Conservation (phyloP, 768 basidiomycete species). For the Suillus variegatus region DNA sequence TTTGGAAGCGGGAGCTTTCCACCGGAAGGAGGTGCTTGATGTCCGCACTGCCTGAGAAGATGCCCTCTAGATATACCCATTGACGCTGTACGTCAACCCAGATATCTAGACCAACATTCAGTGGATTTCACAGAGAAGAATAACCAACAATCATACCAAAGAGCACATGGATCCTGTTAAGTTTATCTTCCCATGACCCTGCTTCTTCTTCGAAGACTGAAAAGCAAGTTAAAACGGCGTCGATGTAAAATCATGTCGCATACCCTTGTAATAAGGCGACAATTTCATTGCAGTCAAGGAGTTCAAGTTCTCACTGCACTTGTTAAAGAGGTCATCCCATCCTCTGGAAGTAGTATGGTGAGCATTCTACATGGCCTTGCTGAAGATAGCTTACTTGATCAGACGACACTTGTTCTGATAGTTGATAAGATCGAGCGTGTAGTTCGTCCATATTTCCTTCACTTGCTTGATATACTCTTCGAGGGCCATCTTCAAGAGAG, state of each 20-base stretch:
- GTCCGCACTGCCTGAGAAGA: constrained; percentile 99
- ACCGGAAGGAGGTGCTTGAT: constrained; percentile 99
- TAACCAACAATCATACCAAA: constrained; percentile 64
- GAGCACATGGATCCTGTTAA: constrained; percentile 94
- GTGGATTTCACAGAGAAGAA: not conserved
- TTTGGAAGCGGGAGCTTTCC: constrained; percentile 96
- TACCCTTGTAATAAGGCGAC: constrained; percentile 97
- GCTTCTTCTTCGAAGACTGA: constrained; percentile 92
- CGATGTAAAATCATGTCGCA: constrained; percentile 8
- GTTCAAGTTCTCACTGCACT: constrained; percentile 96
- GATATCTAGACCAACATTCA: constrained; percentile 58
- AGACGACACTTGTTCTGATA: constrained; percentile 99
- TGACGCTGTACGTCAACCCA: constrained; percentile 99
- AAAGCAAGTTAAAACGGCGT: constrained; percentile 10
- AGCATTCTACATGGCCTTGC: not conserved
- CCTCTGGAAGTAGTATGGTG: constrained; percentile 51
- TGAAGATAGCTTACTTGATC: constrained; percentile 59
- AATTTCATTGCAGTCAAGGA: constrained; percentile 96
- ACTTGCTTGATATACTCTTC: constrained; percentile 97
- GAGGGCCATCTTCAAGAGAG: constrained; percentile 73
- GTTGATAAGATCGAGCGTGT: constrained; percentile 93
- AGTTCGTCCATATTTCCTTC: constrained; percentile 95
- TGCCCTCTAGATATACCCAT: constrained; percentile 99
- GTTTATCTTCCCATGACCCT: constrained; percentile 93
- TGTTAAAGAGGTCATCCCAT: constrained; percentile 96